Conservation (phyloP, 768 basidiomycete genomes). For the Hericium coralloides region DNA sequence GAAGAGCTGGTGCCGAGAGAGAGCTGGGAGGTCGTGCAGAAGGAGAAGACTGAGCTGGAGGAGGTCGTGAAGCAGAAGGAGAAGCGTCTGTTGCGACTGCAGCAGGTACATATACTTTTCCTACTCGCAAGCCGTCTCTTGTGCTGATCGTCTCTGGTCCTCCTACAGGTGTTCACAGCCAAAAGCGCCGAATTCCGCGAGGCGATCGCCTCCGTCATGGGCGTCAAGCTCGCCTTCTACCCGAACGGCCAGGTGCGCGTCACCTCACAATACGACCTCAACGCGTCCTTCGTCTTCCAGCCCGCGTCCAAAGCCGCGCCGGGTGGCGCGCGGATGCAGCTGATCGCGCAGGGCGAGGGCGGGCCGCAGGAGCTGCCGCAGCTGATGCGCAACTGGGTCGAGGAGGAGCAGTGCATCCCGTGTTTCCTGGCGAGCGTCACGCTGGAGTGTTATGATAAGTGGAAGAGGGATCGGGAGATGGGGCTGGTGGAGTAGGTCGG, state of each 20-base stretch:
- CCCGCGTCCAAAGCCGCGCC: conserved; percentile 33
- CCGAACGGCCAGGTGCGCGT: conserved; percentile 86
- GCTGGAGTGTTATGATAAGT: conserved; percentile 78
- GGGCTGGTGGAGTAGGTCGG: neutral
- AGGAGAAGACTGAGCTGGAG: conserved; percentile 63
- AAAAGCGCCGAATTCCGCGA: conserved; percentile 91
- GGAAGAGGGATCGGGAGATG: conserved; percentile 31
- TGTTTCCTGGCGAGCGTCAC: conserved; percentile 87
- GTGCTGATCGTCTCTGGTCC: neutral
- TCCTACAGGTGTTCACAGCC: conserved; percentile 59
- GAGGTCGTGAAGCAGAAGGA: conserved; percentile 66
- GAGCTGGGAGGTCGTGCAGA: conserved; percentile 65
- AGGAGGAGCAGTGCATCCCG: conserved; percentile 76
- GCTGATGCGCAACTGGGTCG: conserved; percentile 80
- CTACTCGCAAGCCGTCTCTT: neutral
- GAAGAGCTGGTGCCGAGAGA: conserved; percentile 61
- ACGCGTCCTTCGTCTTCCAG: conserved; percentile 82
- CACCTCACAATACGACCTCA: conserved; percentile 84
- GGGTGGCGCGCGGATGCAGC: conserved; percentile 51
- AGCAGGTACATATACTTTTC: conserved; percentile 41
- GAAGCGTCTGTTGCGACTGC: conserved; percentile 68
- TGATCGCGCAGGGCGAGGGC: conserved; percentile 65
- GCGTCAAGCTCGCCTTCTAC: conserved; percentile 86
- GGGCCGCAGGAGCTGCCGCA: conserved; percentile 68
- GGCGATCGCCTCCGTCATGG: conserved; percentile 81